A percentile compares a stretch with the other conserved stretches of the same genome.
Evolutionary conservation across 371 early-diverging fungal species (phyloP).

Genomic region (Rozella allomycis): DNA sequence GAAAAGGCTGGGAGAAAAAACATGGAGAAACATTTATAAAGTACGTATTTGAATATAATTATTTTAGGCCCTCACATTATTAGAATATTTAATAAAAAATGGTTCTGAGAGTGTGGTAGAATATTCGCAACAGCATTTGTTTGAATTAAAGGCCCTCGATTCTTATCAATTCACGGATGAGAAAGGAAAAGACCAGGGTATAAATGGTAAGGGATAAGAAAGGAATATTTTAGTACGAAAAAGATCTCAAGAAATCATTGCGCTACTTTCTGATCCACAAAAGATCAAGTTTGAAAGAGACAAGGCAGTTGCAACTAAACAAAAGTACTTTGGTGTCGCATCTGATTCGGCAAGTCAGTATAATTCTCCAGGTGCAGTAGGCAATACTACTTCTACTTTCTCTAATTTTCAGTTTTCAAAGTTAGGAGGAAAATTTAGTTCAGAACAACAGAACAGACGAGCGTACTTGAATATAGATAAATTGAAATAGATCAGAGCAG

Average conservation of each 20-base stretch:
- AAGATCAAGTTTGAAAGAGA: constrained; percentile 57
- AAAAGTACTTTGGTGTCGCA: constrained; percentile 60
- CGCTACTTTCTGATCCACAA: constrained; percentile 48
- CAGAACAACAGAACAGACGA: too few species aligned
- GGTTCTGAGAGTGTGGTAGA: constrained; percentile 81
- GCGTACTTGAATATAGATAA: too few species aligned
- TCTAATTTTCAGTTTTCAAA: too few species aligned
- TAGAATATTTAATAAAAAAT: constrained; percentile 84
- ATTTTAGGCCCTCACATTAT: constrained; percentile 49
- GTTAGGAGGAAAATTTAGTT: too few species aligned
- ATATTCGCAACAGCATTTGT: constrained; percentile 54
- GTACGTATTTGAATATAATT: constrained; percentile 25
- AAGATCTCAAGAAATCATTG: constrained; percentile 68
- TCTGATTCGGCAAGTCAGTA: too few species aligned
- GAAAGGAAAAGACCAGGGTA: constrained; percentile 85
- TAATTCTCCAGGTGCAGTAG: too few species aligned
- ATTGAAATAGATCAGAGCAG: too few species aligned
- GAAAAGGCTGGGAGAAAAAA: constrained; percentile 55
- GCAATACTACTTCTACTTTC: too few species aligned
- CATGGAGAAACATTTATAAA: constrained; percentile 90
- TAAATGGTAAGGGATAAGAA: constrained; percentile 41
- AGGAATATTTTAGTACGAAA: constrained; percentile 40
- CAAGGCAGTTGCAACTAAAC: constrained; percentile 61
- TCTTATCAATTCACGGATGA: constrained; percentile 83
- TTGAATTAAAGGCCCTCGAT: constrained; percentile 54